These are phyloP conservation scores for Coleophoma cylindrospora DNA, from an alignment of 2,329 filamentous ascomycete genomes.

Conservation along the genomic window DNA sequence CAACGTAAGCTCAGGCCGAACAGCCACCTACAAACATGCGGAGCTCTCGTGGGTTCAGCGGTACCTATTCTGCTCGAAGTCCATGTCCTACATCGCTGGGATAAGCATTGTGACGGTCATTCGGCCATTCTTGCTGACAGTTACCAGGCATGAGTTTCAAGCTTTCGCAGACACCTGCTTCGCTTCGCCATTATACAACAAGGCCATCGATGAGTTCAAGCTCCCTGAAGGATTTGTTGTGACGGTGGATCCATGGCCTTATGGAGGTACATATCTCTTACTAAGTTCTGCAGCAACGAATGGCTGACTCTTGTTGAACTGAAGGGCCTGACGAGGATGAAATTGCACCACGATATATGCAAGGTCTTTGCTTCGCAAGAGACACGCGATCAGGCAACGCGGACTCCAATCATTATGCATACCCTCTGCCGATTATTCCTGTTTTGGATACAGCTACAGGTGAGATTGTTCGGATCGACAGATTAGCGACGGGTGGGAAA, in stretches of 20 bases:
- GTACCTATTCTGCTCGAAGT: too few species aligned
- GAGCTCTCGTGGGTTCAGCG: too few species aligned
- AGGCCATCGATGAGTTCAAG: slow-evolving; percentile 40
- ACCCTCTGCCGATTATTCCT: slow-evolving; percentile 37
- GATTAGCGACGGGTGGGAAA: slow-evolving; percentile 27
- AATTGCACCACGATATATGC: slow-evolving; percentile 33
- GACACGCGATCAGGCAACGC: slow-evolving; percentile 27
- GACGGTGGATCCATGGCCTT: slow-evolving; percentile 46
- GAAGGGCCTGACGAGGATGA: slow-evolving; percentile 32
- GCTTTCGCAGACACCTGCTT: slow-evolving; percentile 41
- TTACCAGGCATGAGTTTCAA: slow-evolving; percentile 36
- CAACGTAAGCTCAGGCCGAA: slow-evolving; percentile 26
- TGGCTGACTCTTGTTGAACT: neutral
- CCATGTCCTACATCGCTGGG: neutral
- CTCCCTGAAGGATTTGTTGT: slow-evolving; percentile 47
- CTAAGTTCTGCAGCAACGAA: neutral
- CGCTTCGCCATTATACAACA: slow-evolving; percentile 43
- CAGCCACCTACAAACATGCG: neutral
- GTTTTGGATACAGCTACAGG: slow-evolving; percentile 39
- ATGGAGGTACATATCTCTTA: slow-evolving; percentile 34
- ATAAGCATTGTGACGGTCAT: neutral
- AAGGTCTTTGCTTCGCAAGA: slow-evolving; percentile 45
- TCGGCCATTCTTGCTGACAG: slow-evolving; percentile 1
- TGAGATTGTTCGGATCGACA: slow-evolving; percentile 40
- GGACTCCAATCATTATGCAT: slow-evolving; percentile 39